Evolutionary conservation across 2,329 filamentous ascomycete genomes (phyloP), one percentile per base, ranked within the genome.

Genomic region (Helminthosporium solani): DNA sequence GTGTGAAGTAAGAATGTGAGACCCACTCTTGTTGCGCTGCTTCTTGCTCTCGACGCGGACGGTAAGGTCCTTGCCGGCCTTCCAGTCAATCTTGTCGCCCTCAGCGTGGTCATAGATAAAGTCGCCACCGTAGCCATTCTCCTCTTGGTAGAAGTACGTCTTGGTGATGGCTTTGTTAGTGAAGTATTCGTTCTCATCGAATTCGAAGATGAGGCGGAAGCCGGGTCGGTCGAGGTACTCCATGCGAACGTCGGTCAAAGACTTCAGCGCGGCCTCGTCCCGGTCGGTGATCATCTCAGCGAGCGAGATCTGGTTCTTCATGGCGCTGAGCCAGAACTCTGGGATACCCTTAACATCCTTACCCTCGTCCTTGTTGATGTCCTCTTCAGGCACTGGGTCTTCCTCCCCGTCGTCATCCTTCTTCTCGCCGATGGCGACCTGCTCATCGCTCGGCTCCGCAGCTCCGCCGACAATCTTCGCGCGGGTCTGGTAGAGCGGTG

Each of bases 91-190:
- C 81, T 95, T 94, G 72, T 96, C 89, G 56, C 95, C 94, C 73
- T 99, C 92, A 47, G 95, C 94, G 70, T 99, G 94, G 71, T 99
- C 94, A 71, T 99, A 99, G 74, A 99, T 97, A 77, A 97, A 99
- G 73, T 99, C 95, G 60, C 94, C 95, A 60, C 92, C 94, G 67
- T 99, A 99, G 49, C 94, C 94, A 64, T 87, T 96, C 82, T 99
- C 94, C 69, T 94, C 95, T 76, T 96, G 92, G 78, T 99, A 99
- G 79, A 85, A 97, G 77, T 99, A 99, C 49, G 92, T 96, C 83
- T 99, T 99, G 68, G 89, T 90, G 73, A 99, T 84, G 61, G 82
- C 88, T 81, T 95, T 96, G 83, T 99, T 97, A 73, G 84, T 87
- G 83, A 99, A 99, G 77, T 86, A 97, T 56, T 95, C 88, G 75